Evolutionary conservation across 345 rosid species (phyloP), one percentile per base, ranked within the genome.

Genomic region (Nephelium lappaceum): DNA sequence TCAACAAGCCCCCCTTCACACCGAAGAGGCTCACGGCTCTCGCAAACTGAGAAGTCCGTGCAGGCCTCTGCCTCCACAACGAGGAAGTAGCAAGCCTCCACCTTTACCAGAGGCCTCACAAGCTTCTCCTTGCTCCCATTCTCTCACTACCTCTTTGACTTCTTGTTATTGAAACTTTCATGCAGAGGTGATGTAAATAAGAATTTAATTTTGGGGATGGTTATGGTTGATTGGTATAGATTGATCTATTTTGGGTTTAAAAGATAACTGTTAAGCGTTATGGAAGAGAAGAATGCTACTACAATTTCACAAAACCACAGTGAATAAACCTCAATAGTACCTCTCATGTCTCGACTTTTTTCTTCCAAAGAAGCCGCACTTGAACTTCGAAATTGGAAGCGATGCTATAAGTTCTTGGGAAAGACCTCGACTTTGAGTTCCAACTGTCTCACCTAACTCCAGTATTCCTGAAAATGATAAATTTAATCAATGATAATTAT

Each of bases 401-500:
- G 85, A 57, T 77, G 93, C 85, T 75, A 96, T 93, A 73, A 84
- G 91, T 71, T 93, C 98, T 85, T 89, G 90, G 65, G 98, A 85
- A 78, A 96, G 95, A 79, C 99, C 98, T 67, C 98, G 87, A 84
- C 86, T 94, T 84, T 96, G 97, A 82, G 93, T 85, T 78, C 99
- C 99, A 21, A 96, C 98, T 18, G 93, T 79, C 86, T 96, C 99
- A 3, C 98, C 99, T 49, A 97, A 84, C 88, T 97, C 98, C 69
- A 97, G 88, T 83, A 97, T 87, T 94, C 99, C 98, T 97, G 82
- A 51, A 79, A 15, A 69, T 31, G 62, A 62, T 67, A 65, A 15
- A 80, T 57, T 75, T 67, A 38, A 72, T 68, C 69, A 75, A 47
- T 51, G 81, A 73, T 49, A 47, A 64, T 51, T 14, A 77, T 45